Percentiles rank a stretch among this genome's conserved stretches.
phyloP scores from a whole-genome alignment of 2,329 filamentous ascomycete genomes.

The Talaromyces pinophilus region DNA sequence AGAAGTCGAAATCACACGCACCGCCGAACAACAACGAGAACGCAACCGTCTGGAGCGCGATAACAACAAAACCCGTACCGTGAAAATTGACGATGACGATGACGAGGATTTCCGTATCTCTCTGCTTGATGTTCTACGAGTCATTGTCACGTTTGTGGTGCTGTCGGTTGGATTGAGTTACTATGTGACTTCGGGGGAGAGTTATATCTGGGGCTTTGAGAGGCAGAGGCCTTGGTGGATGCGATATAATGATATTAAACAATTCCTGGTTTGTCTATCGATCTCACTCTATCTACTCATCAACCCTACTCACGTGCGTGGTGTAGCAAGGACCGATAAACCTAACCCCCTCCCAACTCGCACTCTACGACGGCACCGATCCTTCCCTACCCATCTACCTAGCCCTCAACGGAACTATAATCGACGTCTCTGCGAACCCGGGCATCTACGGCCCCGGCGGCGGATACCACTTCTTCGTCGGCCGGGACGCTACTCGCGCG shows the following conservation, averaged over 20 bases:
- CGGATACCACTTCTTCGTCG: constrained; percentile 82
- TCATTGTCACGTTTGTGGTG: constrained; percentile 66
- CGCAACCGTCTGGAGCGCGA: constrained; percentile 12
- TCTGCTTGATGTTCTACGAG: constrained; percentile 66
- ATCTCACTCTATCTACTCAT: too few species aligned
- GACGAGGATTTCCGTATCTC: constrained; percentile 39
- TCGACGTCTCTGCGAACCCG: constrained; percentile 61
- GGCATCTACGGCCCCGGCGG: constrained; percentile 76
- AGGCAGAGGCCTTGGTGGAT: constrained; percentile 59
- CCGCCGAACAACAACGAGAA: constrained; percentile 17
- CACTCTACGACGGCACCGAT: constrained; percentile 75
- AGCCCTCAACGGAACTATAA: constrained; percentile 71
- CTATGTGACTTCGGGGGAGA: constrained; percentile 70
- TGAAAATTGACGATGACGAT: constrained; percentile 23
- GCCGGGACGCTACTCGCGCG: constrained; percentile 79
- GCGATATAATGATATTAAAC: constrained; percentile 59
- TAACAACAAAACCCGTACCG: constrained; percentile 9
- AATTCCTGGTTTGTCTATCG: too few species aligned
- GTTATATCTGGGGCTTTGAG: constrained; percentile 65
- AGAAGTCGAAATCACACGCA: constrained; percentile 24
- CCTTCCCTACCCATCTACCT: constrained; percentile 78
- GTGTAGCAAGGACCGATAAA: constrained; percentile 58
- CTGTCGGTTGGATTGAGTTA: constrained; percentile 73
- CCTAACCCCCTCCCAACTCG: constrained; percentile 74
- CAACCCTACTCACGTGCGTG: constrained; percentile 5